A percentile compares a stretch with the other conserved stretches of the same genome.
phyloP scores from a whole-genome alignment of 2,329 filamentous ascomycete genomes.

The Microcyclosporella mali region DNA sequence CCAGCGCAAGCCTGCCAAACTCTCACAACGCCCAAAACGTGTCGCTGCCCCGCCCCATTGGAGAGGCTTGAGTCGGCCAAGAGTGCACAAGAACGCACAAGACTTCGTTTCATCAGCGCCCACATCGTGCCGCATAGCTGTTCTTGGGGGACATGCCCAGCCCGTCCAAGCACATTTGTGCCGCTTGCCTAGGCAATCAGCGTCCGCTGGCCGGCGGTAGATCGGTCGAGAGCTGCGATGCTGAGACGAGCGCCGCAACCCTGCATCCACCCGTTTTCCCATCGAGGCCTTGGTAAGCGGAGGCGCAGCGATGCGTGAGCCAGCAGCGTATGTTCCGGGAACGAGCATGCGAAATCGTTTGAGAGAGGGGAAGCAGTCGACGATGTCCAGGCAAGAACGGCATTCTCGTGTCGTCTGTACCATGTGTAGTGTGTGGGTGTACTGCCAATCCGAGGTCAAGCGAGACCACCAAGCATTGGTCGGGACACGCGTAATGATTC shows the following conservation, averaged over 20 bases:
- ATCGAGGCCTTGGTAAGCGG: no score
- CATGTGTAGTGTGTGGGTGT: no score
- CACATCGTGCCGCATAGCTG: slow-evolving; percentile 12
- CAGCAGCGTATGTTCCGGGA: no score
- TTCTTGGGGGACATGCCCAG: slow-evolving; percentile 5
- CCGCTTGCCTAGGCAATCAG: slow-evolving; percentile 5
- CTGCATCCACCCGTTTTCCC: no score
- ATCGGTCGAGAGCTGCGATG: slow-evolving; percentile 8
- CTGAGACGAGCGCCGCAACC: neutral
- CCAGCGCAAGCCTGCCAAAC: slow-evolving; percentile 10
- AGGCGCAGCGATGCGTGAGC: no score
- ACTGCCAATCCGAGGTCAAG: no score
- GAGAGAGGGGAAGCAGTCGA: no score
- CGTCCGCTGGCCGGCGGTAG: neutral
- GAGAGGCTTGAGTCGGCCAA: slow-evolving; percentile 13
- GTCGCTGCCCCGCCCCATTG: slow-evolving; percentile 6
- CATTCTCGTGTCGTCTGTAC: no score
- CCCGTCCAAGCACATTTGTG: slow-evolving; percentile 1
- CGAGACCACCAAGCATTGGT: no score
- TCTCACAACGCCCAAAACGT: slow-evolving; percentile 13
- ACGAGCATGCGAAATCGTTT: no score
- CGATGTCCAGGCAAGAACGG: no score
- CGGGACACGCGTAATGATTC: no score
- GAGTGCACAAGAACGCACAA: slow-evolving; percentile 17
- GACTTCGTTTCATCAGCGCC: slow-evolving; percentile 11